Conservation (phyloP, 2,329 filamentous ascomycete species). For the Tolypocladium nubicola region DNA sequence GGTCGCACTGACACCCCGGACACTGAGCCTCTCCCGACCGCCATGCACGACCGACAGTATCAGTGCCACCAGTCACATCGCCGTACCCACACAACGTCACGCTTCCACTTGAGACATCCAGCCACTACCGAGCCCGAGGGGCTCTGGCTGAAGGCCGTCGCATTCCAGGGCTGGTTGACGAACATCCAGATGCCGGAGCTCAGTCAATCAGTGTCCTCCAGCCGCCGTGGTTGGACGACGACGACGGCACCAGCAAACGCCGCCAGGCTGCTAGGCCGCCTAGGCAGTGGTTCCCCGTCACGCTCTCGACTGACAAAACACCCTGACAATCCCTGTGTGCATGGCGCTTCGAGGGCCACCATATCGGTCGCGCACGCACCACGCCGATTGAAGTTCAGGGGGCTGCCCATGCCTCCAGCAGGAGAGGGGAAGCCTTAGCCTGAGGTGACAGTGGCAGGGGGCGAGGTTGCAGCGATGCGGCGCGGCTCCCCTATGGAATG, state of each 20-base stretch:
- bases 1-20: slow-evolving; percentile 1
- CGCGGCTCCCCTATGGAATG: background rate
- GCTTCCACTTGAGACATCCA: background rate
- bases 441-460: background rate
- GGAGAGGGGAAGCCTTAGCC: background rate
- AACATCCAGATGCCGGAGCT: background rate
- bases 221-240: background rate
- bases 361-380: background rate
- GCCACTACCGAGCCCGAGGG: background rate
- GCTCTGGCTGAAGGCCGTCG: background rate
- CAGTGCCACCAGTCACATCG: background rate
- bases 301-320: background rate
- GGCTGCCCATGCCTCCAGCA: background rate
- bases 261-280: background rate
- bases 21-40: slow-evolving; percentile 2
- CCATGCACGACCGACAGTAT: background rate
- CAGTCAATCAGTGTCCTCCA: background rate
- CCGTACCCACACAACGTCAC: background rate
- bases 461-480: background rate
- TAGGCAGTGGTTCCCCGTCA: background rate
- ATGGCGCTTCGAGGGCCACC: background rate
- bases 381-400: background rate
- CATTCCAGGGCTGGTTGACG: background rate
- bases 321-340: background rate
- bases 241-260: background rate